Conservation (phyloP, 2,329 filamentous ascomycete genomes). For the Apiospora kogelbergensis region DNA sequence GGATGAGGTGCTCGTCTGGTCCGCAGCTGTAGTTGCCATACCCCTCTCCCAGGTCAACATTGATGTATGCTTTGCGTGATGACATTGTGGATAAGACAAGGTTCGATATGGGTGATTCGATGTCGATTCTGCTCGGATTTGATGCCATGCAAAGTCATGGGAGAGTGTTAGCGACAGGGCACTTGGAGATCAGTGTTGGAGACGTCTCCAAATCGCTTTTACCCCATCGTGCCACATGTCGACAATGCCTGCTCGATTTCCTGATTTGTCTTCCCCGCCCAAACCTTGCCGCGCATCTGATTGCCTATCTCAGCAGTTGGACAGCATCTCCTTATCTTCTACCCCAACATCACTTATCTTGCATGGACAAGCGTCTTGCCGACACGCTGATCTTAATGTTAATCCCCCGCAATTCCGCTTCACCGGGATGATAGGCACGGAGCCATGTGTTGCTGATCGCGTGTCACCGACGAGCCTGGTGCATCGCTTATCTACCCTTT, state of each 20-base stretch:
- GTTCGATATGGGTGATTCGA: background rate
- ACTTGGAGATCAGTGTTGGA: background rate
- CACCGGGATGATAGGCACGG: background rate
- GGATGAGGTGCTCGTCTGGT: constrained; percentile 58
- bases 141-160: background rate
- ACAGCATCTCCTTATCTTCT: background rate
- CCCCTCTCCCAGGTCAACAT: constrained; percentile 46
- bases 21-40: constrained; percentile 48
- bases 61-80: constrained; percentile 29
- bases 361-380: background rate
- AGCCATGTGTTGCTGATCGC: background rate
- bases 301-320: background rate
- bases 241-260: background rate
- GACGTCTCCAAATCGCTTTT: background rate
- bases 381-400: background rate
- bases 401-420: background rate
- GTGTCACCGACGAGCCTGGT: background rate
- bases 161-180: background rate
- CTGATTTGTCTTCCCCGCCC: background rate
- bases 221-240: background rate
- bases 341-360: background rate
- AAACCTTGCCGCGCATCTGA: background rate
- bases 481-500: background rate
- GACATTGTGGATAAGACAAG: background rate
- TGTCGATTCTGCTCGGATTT: background rate